Conservation (phyloP, 2,329 filamentous ascomycete genomes). For the Penicillium fuscoglaucum region DNA sequence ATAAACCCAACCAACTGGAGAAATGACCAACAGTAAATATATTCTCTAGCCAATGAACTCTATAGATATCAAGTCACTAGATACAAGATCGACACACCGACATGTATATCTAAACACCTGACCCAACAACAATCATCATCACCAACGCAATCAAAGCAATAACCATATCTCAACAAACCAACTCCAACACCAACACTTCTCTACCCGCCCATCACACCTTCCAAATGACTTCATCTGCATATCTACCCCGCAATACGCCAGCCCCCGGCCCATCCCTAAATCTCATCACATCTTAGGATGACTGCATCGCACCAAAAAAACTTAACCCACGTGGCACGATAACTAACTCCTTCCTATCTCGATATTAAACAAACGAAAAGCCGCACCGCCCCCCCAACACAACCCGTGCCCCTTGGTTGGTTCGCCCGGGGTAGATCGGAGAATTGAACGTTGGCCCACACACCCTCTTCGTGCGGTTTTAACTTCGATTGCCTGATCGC, state of each 20-base stretch:
- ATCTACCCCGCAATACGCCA: slow-evolving; percentile 3
- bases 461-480: not conserved
- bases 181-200: not conserved
- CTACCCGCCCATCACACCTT: not conserved
- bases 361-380: not conserved
- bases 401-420: not conserved
- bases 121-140: not conserved
- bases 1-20: not conserved
- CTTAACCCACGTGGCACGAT: not conserved
- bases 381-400: not conserved
- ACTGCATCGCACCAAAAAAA: not conserved
- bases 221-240: slow-evolving; percentile 1
- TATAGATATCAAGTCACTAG: too few species aligned
- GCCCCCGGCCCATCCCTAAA: not conserved
- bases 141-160: not conserved
- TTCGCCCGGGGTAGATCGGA: not conserved
- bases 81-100: not conserved
- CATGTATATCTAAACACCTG: not conserved
- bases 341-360: slow-evolving; percentile 2
- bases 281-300: slow-evolving; percentile 2
- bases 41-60: not conserved
- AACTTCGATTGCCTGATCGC: not conserved
- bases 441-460: not conserved
- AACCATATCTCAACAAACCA: not conserved
- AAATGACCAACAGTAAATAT: not conserved